Base-by-base conservation (phyloP, 441 rosid species). In the Biscutella laevigata region DNA sequence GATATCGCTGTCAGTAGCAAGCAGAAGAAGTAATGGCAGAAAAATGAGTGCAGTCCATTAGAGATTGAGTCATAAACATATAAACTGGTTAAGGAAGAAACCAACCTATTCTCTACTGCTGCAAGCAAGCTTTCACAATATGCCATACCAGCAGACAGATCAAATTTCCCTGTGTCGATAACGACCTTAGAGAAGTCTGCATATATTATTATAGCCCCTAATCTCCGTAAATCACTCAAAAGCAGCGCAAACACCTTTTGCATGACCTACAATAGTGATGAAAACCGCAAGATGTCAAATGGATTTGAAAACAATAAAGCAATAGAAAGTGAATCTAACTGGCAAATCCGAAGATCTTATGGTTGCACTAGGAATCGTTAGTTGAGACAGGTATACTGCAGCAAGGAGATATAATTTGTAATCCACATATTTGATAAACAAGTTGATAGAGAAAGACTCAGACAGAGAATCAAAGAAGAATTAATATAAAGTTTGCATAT, bases 241-340 rank as follows among this genome's bases (percentile, higher is more conserved):
- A 92, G 74, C 69, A 88, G 66, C 14, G 98, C 97, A 73, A 92
- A 92, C 67, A 92, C 82, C 82, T 92, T 92, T 73, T 84, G 95
- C 98, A 88, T 92, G 77, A 85, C 94, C 96, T 91, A 67, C n/a
- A 12, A 44, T 58, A 43, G 9, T 37, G 21, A 60, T 45, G 46
- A 66, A 60, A 52, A 17, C 19, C 21, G 19, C 32, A 59, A 11
- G 34, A 37, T 32, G 49, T 52, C 44, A 43, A 37, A 52, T 11
- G 9, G 14, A 16, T 15, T 39, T 30, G 11, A 53, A 29, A 1
- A 7, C 16, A 9, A 7, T n/a, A 63, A 12, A 32, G 37, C 35
- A n/a, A 45, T 36, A 7, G 7, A 47, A 59, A 20, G 27, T 6
- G 20, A 36, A 48, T 7, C 34, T 50, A 50, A 45, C 13, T 20